Percentiles rank a stretch among this genome's conserved stretches.
Conservation (phyloP, 1,284 basidiomycete genomes). For the Porphyrellus sp. region DNA sequence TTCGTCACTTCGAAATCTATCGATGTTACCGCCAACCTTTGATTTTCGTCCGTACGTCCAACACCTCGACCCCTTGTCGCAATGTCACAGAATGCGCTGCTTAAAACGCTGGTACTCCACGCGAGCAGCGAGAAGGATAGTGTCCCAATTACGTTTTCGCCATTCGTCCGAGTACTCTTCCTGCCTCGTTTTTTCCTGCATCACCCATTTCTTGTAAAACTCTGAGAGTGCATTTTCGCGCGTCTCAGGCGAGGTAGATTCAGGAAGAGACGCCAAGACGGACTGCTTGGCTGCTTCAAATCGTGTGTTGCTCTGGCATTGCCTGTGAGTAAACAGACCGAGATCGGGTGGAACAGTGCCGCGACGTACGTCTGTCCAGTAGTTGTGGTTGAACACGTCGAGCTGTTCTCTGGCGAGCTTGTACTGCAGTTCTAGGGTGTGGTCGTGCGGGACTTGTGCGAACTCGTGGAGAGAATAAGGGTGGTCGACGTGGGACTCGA, state of each 20-base stretch:
- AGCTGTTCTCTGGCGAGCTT: conserved; percentile 64
- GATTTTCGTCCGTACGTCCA: too few species aligned
- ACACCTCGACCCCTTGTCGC: background rate
- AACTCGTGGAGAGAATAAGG: conserved; percentile 77
- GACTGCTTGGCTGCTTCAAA: conserved; percentile 64
- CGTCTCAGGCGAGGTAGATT: conserved; percentile 46
- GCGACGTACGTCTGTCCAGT: conserved; percentile 71
- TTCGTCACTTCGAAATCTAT: background rate
- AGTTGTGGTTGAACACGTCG: conserved; percentile 68
- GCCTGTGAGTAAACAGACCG: conserved; percentile 1
- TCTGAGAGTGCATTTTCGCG: conserved; percentile 64
- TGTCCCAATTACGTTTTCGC: conserved; percentile 54
- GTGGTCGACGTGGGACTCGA: conserved; percentile 37
- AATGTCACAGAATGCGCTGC: conserved; percentile 18
- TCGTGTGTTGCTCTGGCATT: conserved; percentile 62
- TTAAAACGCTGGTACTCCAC: conserved; percentile 47
- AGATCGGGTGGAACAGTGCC: background rate
- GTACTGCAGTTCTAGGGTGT: conserved; percentile 59
- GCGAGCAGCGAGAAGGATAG: conserved; percentile 52
- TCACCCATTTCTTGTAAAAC: conserved; percentile 69
- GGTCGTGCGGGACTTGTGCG: conserved; percentile 35
- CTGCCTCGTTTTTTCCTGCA: conserved; percentile 57
- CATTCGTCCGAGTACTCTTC: conserved; percentile 61
- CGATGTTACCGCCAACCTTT: background rate
- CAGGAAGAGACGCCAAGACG: conserved; percentile 55